These are phyloP conservation scores for Colletotrichum truncatum DNA, from an alignment of 2,329 filamentous ascomycete genomes.

Conservation along the genomic window DNA sequence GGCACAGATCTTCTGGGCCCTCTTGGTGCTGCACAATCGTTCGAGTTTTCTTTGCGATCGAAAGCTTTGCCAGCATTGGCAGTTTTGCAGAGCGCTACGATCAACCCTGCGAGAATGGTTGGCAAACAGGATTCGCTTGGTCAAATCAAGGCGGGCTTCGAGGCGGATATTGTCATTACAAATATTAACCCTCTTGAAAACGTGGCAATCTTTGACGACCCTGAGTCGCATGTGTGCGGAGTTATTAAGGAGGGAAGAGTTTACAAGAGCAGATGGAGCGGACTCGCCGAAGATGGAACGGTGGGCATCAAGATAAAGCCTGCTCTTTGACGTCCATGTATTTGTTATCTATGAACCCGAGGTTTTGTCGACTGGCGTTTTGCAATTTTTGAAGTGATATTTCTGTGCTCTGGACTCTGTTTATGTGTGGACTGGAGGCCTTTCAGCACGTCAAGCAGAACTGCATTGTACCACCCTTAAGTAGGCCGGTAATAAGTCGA, in stretches of 20 bases:
- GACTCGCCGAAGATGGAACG: constrained; percentile 29
- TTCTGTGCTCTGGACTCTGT: too few relatives aligned
- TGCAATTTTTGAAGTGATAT: too few relatives aligned
- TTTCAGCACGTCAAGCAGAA: too few relatives aligned
- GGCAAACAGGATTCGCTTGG: constrained; percentile 56
- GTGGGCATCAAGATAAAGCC: constrained; percentile 23
- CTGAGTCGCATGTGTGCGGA: constrained; percentile 53
- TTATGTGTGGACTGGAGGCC: too few relatives aligned
- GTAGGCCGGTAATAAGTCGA: too few relatives aligned
- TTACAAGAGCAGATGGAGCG: constrained; percentile 34
- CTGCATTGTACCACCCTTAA: too few relatives aligned
- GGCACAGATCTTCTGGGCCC: constrained; percentile 52
- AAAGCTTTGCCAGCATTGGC: constrained; percentile 33
- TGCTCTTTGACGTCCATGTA: not conserved
- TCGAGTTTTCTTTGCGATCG: constrained; percentile 42
- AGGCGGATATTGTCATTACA: constrained; percentile 63
- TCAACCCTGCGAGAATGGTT: constrained; percentile 61
- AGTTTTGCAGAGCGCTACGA: constrained; percentile 43
- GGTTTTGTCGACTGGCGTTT: too few relatives aligned
- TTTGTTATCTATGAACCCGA: too few relatives aligned
- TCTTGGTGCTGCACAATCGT: constrained; percentile 40
- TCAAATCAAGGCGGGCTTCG: constrained; percentile 57
- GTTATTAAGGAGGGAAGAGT: constrained; percentile 66
- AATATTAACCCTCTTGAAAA: constrained; percentile 63
- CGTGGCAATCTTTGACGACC: constrained; percentile 57